Evolutionary conservation across 2,329 filamentous ascomycete genomes (phyloP).

Genomic region (Aotearoamyces nothofagi): DNA sequence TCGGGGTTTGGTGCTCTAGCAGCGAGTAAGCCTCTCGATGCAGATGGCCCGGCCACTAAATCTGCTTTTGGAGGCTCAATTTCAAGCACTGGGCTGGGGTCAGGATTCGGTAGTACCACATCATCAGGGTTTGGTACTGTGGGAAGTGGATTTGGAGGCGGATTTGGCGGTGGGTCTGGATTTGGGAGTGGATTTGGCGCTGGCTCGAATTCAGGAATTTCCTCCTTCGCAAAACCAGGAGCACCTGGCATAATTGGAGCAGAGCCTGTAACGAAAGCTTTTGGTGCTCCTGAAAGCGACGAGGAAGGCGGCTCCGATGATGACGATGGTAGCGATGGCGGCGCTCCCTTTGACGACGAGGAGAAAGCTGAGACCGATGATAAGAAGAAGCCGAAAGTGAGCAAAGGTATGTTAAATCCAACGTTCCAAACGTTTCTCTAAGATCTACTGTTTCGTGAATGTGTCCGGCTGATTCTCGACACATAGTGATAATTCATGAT

Average conservation of each 20-base stretch:
- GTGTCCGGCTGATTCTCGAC: slow-evolving; percentile 19
- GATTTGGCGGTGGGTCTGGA: slow-evolving; percentile 24
- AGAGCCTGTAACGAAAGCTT: slow-evolving; percentile 50
- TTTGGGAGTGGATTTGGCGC: slow-evolving; percentile 25
- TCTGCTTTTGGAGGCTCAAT: slow-evolving; percentile 4
- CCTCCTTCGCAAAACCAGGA: slow-evolving; percentile 56
- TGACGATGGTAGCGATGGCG: slow-evolving; percentile 5
- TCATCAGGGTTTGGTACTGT: slow-evolving; percentile 19
- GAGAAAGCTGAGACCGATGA: slow-evolving; percentile 35
- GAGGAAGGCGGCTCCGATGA: slow-evolving; percentile 6
- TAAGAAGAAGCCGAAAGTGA: slow-evolving; percentile 49
- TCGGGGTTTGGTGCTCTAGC: slow-evolving; percentile 31
- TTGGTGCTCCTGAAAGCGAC: slow-evolving; percentile 61
- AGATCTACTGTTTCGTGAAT: not conserved
- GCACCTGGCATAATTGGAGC: slow-evolving; percentile 25
- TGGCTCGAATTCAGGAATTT: slow-evolving; percentile 30
- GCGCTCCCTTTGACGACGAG: slow-evolving; percentile 24
- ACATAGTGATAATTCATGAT: slow-evolving; percentile 43
- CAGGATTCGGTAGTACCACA: slow-evolving; percentile 15
- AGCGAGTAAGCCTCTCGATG: not conserved
- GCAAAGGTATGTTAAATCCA: slow-evolving; percentile 58
- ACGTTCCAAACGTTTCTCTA: not conserved
- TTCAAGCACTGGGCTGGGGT: slow-evolving; percentile 16
- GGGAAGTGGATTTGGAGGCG: slow-evolving; percentile 24
- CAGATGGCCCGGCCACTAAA: not conserved